These are phyloP conservation scores for Nakaseomyces nivariensis DNA, from an alignment of 1,139 yeast genomes.

Conservation along the genomic window DNA sequence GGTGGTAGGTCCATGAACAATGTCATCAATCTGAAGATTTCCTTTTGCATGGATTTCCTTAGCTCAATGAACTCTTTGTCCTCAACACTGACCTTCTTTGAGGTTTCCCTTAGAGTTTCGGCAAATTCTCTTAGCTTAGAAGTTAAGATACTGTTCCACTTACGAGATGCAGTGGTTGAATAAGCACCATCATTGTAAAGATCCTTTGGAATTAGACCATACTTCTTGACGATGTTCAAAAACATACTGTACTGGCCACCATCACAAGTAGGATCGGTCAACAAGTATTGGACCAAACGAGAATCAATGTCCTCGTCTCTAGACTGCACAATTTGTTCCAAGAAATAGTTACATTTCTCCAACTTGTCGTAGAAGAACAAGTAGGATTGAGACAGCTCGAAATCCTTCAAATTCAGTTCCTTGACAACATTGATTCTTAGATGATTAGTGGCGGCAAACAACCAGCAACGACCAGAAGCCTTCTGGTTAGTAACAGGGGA, in stretches of 20 bases:
- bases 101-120: constrained; percentile 47
- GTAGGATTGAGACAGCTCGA: constrained; percentile 67
- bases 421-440: constrained; percentile 54
- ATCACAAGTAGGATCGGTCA: constrained; percentile 57
- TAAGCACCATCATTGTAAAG: constrained; percentile 54
- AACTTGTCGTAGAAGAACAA: constrained; percentile 65
- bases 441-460: constrained; percentile 72
- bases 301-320: constrained; percentile 55
- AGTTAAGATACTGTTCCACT: constrained; percentile 51
- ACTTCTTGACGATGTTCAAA: constrained; percentile 60
- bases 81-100: constrained; percentile 39
- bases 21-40: constrained; percentile 52
- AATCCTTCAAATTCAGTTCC: constrained; percentile 54
- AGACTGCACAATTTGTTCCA: constrained; percentile 66
- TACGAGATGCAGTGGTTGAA: constrained; percentile 49
- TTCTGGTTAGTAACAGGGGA: constrained; percentile 66
- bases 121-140: constrained; percentile 70
- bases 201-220: constrained; percentile 68
- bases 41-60: constrained; percentile 45
- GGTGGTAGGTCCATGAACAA: constrained; percentile 73
- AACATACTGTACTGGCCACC: constrained; percentile 89
- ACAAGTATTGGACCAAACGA: constrained; percentile 52
- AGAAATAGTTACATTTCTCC: constrained; percentile 65
- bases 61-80: constrained; percentile 29
- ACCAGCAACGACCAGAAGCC: constrained; percentile 76